These are phyloP conservation scores for Auriculariales sp. DNA, from an alignment of 768 basidiomycete species.

Conservation along the genomic window DNA sequence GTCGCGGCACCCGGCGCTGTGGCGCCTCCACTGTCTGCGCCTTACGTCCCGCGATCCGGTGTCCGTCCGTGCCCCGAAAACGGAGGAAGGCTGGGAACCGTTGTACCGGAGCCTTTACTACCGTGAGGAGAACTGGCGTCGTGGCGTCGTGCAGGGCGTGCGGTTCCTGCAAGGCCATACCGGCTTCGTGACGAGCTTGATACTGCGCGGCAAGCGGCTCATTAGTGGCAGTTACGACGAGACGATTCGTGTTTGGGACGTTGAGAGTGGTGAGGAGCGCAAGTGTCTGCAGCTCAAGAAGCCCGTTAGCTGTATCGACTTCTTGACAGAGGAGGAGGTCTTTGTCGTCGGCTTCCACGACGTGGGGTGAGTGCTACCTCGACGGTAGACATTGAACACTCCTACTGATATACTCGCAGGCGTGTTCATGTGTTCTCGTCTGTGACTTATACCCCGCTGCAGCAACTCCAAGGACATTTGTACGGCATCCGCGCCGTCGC, in stretches of 20 bases:
- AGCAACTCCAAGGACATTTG: constrained; percentile 67
- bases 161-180: constrained; percentile 73
- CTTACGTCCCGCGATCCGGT: constrained; percentile 61
- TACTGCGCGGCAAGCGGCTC: constrained; percentile 58
- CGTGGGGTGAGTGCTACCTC: constrained; percentile 45
- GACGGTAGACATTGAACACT: no score
- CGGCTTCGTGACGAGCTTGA: constrained; percentile 73
- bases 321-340: constrained; percentile 65
- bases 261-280: constrained; percentile 49
- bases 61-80: constrained; percentile 40
- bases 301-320: constrained; percentile 82
- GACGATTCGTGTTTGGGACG: constrained; percentile 86
- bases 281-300: constrained; percentile 77
- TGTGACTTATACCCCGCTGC: constrained; percentile 67
- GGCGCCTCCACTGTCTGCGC: constrained; percentile 61
- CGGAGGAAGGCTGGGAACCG: constrained; percentile 29
- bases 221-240: constrained; percentile 89
- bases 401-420: constrained; percentile 21
- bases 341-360: constrained; percentile 90
- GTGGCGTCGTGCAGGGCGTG: constrained; percentile 61
- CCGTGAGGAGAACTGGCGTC: constrained; percentile 70
- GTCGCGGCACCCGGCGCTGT: constrained; percentile 52
- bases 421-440: constrained; percentile 84
- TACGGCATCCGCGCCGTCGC: constrained; percentile 87
- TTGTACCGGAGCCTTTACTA: constrained; percentile 72